Evolutionary conservation across 2,329 filamentous ascomycete genomes (phyloP), one percentile per base, ranked within the genome.

Genomic region (Cadophora gregata): DNA sequence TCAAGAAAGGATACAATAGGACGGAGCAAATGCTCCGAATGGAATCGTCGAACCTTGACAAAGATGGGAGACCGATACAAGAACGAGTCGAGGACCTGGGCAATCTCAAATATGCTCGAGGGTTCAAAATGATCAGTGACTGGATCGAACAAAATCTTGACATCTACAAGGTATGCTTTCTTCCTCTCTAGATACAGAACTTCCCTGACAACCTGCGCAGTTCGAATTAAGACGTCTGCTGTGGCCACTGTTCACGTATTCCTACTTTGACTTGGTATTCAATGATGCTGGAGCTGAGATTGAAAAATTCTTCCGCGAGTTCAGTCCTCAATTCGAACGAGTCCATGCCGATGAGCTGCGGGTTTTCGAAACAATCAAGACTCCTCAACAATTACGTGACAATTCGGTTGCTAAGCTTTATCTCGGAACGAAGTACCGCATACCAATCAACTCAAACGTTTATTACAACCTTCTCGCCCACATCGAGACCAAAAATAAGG

Each of bases 211-310:
- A 68, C 27, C 64, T 67, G 14, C 69, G 3, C n/a, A 94, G 88
- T 93, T 95, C 53, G 96, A 99, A 80, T 84, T 99, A 3, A 86
- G 88, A 66, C 93, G 96, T 72, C 83, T 98, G 4, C 81, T 97
- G 19, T 99, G 96, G 93, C 96, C 96, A 0, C 82, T 96, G 0
- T 98, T 97, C 75, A 92, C 98, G 60, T 97, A 99, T 79, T 96
- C 93, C 0, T 97, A 92, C 76, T 83, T 99, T 29, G 89, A 93
- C 65, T 86, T 98, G 64, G 86, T 96, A 31, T 84, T 84, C 38
- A 87, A 93, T 67, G 88, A 88, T 70, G 93, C 91, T 72, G 81
- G 86, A 1, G 86, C 87, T 47, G 93, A 97, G 66, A 88, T 90
- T 16, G 89, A 91, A 71, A 81, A 85, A 1, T 95, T 97, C 75